phyloP scores from a whole-genome alignment of 2,329 filamentous ascomycete genomes.

The Botrytis paeoniae region DNA sequence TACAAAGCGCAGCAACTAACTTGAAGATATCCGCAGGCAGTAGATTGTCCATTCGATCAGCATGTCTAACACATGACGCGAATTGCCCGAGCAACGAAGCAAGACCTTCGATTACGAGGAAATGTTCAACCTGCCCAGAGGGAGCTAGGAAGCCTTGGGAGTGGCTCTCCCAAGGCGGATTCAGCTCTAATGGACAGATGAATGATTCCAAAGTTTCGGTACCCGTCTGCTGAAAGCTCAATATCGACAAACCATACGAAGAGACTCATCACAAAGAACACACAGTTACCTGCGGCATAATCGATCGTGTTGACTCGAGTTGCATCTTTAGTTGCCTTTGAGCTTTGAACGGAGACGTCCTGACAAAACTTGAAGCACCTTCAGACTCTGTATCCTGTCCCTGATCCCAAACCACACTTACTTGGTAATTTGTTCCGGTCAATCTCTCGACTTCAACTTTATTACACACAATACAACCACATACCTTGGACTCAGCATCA shows the following conservation, averaged over 20 bases:
- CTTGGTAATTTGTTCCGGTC: not conserved
- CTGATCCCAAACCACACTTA: not conserved
- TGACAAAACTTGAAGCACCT: not conserved
- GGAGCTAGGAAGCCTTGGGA: not conserved
- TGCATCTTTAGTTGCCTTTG: not conserved
- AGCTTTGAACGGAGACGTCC: not conserved
- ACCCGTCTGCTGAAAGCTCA: not conserved
- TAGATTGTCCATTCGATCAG: not conserved
- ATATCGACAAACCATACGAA: not conserved
- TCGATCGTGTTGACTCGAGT: not conserved
- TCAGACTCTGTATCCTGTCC: not conserved
- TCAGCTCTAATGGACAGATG: not conserved
- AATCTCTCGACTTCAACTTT: not conserved
- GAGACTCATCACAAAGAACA: not conserved
- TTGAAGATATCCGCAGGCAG: no score
- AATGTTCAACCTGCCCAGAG: not conserved
- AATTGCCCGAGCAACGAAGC: not conserved
- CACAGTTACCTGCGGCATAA: not conserved
- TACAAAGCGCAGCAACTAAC: not conserved
- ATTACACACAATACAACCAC: not conserved
- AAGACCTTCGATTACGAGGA: not conserved
- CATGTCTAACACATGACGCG: no score
- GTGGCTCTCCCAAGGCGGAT: not conserved
- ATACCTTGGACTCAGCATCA: not conserved
- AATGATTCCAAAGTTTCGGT: not conserved